Evolutionary conservation across 2,329 filamentous ascomycete genomes (phyloP).

Genomic region (Kalaharituber pfeilii): DNA sequence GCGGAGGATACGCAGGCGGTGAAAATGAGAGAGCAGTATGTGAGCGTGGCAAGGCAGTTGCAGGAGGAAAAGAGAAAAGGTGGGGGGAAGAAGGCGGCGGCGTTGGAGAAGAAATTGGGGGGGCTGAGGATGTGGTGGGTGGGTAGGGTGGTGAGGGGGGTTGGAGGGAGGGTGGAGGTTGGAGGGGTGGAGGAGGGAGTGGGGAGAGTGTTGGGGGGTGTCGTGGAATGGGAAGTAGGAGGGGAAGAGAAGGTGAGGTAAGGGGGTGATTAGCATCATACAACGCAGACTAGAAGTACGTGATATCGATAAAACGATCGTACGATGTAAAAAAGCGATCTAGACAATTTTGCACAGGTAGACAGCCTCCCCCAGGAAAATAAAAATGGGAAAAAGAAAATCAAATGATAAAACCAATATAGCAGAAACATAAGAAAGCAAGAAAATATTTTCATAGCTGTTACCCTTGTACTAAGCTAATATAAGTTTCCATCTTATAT

Average conservation of each 20-base stretch:
- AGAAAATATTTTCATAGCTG: too few species aligned
- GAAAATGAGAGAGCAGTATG: slow-evolving; percentile 5
- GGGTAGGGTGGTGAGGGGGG: slow-evolving; percentile 12
- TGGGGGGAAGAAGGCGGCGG: slow-evolving; percentile 1
- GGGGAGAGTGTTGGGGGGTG: slow-evolving; percentile 6
- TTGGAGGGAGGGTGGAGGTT: slow-evolving; percentile 12
- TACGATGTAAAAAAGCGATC: too few species aligned
- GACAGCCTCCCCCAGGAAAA: too few species aligned
- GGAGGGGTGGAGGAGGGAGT: slow-evolving; percentile 10
- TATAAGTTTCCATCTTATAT: neutral
- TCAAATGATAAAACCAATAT: too few species aligned
- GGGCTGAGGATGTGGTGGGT: slow-evolving; percentile 14
- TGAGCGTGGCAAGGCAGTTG: slow-evolving; percentile 6
- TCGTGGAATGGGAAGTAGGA: neutral
- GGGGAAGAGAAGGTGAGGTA: neutral
- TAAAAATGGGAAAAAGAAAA: too few species aligned
- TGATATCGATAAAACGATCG: too few species aligned
- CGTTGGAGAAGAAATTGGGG: slow-evolving; percentile 10
- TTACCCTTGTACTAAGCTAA: too few species aligned
- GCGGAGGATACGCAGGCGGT: neutral
- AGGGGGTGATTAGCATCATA: too few species aligned
- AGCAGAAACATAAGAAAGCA: too few species aligned
- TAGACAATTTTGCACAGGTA: too few species aligned
- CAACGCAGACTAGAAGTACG: too few species aligned
- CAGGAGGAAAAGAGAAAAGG: neutral